Evolutionary conservation across 148 eudicot species (phyloP).

Genomic region (Simmondsia chinensis): DNA sequence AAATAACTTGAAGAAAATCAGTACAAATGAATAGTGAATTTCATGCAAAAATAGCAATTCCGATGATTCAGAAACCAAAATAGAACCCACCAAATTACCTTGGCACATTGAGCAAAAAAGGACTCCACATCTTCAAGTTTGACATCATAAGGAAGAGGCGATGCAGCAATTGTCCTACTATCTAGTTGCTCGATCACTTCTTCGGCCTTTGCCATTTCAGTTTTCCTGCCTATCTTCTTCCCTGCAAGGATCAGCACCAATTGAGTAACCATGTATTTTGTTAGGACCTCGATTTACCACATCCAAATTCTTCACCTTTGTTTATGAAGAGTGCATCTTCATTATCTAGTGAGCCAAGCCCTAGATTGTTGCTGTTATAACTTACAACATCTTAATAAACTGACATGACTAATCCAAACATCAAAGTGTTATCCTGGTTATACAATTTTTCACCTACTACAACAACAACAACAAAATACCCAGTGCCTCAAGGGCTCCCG

Average conservation of each 20-base stretch:
- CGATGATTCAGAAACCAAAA: not conserved
- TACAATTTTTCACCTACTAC: no score
- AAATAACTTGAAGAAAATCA: no score
- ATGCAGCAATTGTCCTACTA: constrained; percentile 77
- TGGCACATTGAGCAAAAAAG: constrained; percentile 64
- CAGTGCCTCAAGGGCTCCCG: no score
- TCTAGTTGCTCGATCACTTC: constrained; percentile 83
- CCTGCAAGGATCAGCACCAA: constrained; percentile 32
- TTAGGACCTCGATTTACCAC: no score
- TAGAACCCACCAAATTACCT: constrained; percentile 38
- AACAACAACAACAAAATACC: no score
- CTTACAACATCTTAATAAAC: not conserved
- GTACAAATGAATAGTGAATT: no score
- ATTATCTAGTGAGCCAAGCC: no score
- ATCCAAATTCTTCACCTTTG: no score
- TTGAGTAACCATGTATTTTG: not conserved
- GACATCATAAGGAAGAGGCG: constrained; percentile 72
- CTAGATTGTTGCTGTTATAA: no score
- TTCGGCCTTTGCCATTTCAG: constrained; percentile 50
- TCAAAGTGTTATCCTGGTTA: not conserved
- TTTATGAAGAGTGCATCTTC: no score
- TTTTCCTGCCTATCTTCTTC: constrained; percentile 69
- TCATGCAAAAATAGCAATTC: no score
- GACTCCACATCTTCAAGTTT: constrained; percentile 81
- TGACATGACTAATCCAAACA: not conserved